phyloP scores from a whole-genome alignment of 2,329 filamentous ascomycete species.

The Fusarium sp. region DNA sequence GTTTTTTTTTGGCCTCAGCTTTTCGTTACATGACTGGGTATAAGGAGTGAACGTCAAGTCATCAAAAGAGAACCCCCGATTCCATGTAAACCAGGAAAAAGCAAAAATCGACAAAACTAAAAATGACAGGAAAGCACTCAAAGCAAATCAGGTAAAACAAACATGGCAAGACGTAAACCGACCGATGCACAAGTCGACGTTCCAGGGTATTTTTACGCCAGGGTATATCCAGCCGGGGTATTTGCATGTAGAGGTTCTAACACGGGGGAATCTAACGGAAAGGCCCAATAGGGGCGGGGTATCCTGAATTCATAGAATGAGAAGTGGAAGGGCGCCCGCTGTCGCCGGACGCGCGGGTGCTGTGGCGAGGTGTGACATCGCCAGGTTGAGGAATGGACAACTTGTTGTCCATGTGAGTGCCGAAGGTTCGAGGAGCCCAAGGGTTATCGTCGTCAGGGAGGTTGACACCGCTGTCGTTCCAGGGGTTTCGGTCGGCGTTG shows the following conservation, averaged over 20 bases:
- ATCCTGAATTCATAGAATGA: slow-evolving; percentile 95
- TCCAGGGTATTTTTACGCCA: slow-evolving; percentile 70
- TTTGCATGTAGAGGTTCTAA: slow-evolving; percentile 65
- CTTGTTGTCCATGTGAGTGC: slow-evolving; percentile 74
- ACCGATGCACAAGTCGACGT: slow-evolving; percentile 61
- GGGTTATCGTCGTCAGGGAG: slow-evolving; percentile 87
- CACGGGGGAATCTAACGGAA: slow-evolving; percentile 78
- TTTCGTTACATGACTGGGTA: slow-evolving; percentile 52
- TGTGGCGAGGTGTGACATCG: slow-evolving; percentile 86
- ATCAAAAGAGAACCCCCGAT: slow-evolving; percentile 50
- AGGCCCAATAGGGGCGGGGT: slow-evolving; percentile 91
- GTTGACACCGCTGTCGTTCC: slow-evolving; percentile 98
- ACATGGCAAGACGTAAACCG: slow-evolving; percentile 56
- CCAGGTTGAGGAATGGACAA: slow-evolving; percentile 76
- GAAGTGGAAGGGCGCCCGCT: slow-evolving; percentile 93
- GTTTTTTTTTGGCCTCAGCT: slow-evolving; percentile 49
- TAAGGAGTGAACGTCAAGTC: slow-evolving; percentile 52
- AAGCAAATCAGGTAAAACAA: slow-evolving; percentile 39
- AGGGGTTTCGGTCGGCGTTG: slow-evolving; percentile 92
- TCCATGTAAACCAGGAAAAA: slow-evolving; percentile 43
- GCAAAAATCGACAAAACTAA: slow-evolving; percentile 33
- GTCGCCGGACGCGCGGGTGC: slow-evolving; percentile 86
- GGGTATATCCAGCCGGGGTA: slow-evolving; percentile 75
- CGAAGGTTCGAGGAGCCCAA: slow-evolving; percentile 72
- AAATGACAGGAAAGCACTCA: slow-evolving; percentile 30